A percentile compares a stretch with the other conserved stretches of the same genome.
Evolutionary conservation across 78 protist genomes (phyloP).

Genomic region (Dictyostelium intermedium): DNA sequence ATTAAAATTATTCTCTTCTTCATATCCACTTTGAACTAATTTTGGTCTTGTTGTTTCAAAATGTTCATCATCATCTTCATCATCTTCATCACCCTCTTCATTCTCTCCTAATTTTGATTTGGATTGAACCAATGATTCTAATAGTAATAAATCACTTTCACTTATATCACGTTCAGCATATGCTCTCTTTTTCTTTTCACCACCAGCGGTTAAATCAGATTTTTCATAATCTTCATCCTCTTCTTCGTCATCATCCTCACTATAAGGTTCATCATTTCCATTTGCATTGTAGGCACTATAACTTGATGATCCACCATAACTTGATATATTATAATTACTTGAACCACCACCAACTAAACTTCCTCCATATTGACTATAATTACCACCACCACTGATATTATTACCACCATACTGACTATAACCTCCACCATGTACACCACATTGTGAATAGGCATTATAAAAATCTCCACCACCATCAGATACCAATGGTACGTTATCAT

Average conservation of each 20-base stretch:
- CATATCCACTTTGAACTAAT: background rate
- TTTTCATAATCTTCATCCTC: background rate
- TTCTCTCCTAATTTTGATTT: background rate
- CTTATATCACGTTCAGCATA: conserved; percentile 11
- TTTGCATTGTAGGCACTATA: background rate
- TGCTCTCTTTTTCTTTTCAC: background rate
- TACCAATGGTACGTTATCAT: background rate
- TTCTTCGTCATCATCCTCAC: background rate
- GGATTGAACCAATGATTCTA: background rate
- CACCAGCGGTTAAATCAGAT: background rate
- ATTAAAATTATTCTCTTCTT: background rate
- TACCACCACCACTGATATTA: background rate
- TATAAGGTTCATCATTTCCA: background rate
- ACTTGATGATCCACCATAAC: conserved; percentile 3
- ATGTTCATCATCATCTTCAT: background rate
- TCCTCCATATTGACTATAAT: background rate
- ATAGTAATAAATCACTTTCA: background rate
- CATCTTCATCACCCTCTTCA: background rate
- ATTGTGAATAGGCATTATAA: background rate
- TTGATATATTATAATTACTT: background rate
- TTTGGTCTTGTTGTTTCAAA: background rate
- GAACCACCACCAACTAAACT: background rate
- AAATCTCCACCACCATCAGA: background rate
- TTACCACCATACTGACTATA: background rate
- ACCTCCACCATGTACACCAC: background rate